A percentile compares a stretch with the other conserved stretches of the same genome.
These are phyloP conservation scores for Diaporthe ampelina DNA, from an alignment of 2,329 filamentous ascomycete genomes.

Conservation along the genomic window DNA sequence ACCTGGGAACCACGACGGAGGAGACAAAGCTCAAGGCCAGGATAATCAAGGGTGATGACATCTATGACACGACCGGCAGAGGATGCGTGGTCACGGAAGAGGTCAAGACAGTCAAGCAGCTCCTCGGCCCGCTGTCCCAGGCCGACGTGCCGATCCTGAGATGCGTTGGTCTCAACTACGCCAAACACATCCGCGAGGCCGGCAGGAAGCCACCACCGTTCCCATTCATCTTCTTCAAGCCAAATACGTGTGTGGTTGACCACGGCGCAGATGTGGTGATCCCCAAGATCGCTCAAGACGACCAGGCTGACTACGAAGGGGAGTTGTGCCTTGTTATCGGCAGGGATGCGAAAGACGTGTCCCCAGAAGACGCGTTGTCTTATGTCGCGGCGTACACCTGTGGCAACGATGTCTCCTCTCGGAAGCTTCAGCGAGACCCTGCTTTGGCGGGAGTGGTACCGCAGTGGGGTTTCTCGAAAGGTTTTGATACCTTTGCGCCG, in stretches of 20 bases:
- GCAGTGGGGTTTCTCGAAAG: conserved; percentile 70
- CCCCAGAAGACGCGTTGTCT: conserved; percentile 56
- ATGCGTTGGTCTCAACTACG: conserved; percentile 73
- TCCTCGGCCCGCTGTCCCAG: conserved; percentile 65
- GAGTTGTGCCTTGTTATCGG: conserved; percentile 64
- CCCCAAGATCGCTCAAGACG: conserved; percentile 63
- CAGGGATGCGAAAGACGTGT: conserved; percentile 57
- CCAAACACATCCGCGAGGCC: conserved; percentile 69
- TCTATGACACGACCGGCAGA: conserved; percentile 60
- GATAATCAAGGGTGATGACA: conserved; percentile 63
- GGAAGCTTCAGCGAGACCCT: conserved; percentile 66
- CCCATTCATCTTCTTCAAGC: conserved; percentile 67
- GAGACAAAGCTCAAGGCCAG: conserved; percentile 64
- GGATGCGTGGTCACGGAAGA: conserved; percentile 62
- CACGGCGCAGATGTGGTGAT: conserved; percentile 57
- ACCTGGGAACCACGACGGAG: conserved; percentile 62
- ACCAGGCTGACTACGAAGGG: conserved; percentile 63
- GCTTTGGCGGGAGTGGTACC: conserved; percentile 63
- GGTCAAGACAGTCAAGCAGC: conserved; percentile 64
- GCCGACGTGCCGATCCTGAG: conserved; percentile 68
- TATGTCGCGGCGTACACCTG: conserved; percentile 68
- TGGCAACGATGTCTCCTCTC: conserved; percentile 68
- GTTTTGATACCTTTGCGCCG: conserved; percentile 69
- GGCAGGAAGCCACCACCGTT: conserved; percentile 63
- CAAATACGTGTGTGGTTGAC: conserved; percentile 54